A percentile compares a stretch with the other conserved stretches of the same genome.
phyloP scores from a whole-genome alignment of 2,329 filamentous ascomycete genomes.

The Coniochaeta pulveracea region DNA sequence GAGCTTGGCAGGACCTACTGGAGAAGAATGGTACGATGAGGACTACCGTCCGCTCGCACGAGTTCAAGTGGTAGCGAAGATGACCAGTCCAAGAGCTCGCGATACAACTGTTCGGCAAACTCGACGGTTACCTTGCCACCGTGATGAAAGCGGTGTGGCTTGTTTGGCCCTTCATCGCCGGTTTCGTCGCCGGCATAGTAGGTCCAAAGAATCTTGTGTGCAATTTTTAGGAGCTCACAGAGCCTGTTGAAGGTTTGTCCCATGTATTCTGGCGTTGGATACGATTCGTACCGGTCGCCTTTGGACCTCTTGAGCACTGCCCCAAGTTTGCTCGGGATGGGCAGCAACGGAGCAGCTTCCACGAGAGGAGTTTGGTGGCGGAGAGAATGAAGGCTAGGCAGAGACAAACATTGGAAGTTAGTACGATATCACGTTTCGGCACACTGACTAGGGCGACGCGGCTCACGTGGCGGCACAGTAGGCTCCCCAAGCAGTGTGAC shows the following conservation, averaged over 20 bases:
- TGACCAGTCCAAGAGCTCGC: conserved; percentile 1
- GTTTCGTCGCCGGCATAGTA: neutral
- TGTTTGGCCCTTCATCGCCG: neutral
- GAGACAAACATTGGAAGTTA: no score
- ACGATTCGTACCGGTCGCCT: neutral
- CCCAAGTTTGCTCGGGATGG: neutral
- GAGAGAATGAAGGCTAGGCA: neutral
- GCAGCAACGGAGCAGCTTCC: neutral
- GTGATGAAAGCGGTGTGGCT: no score
- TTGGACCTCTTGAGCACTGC: neutral
- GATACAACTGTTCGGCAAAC: neutral
- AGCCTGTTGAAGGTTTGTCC: conserved; percentile 2
- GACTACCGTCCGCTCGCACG: neutral
- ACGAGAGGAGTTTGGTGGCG: neutral
- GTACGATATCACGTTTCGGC: neutral
- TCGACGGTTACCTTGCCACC: neutral
- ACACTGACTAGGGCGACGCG: neutral
- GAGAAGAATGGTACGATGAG: neutral
- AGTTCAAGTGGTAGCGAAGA: conserved; percentile 1
- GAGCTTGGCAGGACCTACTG: no score
- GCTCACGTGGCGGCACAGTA: conserved; percentile 1
- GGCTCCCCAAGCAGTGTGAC: conserved; percentile 1
- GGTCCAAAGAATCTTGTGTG: conserved; percentile 1
- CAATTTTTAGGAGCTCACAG: conserved; percentile 2
- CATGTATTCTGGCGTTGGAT: neutral